These are phyloP conservation scores for Esteya vermicola DNA, from an alignment of 2,329 filamentous ascomycete genomes.

Conservation along the genomic window DNA sequence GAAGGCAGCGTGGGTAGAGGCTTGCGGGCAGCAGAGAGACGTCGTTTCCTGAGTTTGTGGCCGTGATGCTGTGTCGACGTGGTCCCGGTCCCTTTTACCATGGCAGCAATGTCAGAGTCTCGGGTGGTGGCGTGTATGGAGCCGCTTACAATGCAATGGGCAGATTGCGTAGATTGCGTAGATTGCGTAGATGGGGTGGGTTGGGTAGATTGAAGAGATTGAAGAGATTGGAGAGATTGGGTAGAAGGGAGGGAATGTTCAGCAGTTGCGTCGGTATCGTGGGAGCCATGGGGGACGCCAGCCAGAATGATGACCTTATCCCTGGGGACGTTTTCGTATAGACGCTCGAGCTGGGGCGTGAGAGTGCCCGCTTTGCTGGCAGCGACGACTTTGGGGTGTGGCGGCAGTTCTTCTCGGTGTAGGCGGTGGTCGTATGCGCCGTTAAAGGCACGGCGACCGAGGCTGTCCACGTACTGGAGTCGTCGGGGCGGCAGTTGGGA, in stretches of 20 bases:
- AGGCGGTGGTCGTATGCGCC: neutral
- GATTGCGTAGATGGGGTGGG: too few relatives aligned
- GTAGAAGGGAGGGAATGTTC: too few relatives aligned
- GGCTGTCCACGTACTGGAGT: constrained; percentile 2
- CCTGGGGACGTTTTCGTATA: constrained; percentile 3
- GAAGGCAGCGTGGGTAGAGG: neutral
- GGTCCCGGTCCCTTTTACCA: too few relatives aligned
- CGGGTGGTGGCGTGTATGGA: too few relatives aligned
- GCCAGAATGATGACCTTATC: neutral
- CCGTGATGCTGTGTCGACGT: too few relatives aligned
- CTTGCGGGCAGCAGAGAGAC: neutral
- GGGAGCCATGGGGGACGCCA: neutral
- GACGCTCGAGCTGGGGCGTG: neutral
- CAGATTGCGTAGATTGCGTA: too few relatives aligned
- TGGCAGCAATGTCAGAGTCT: too few relatives aligned
- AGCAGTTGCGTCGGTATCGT: neutral
- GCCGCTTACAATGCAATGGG: too few relatives aligned
- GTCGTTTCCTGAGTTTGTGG: too few relatives aligned
- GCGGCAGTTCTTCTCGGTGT: neutral
- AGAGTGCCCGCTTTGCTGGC: constrained; percentile 1
- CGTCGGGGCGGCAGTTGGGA: neutral
- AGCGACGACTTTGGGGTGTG: constrained; percentile 4
- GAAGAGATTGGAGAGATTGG: too few relatives aligned
- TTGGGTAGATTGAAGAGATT: too few relatives aligned
- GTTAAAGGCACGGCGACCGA: neutral